These are phyloP conservation scores for Peronospora tabacina DNA, from an alignment of 352 stramenopile genomes.

Conservation along the genomic window DNA sequence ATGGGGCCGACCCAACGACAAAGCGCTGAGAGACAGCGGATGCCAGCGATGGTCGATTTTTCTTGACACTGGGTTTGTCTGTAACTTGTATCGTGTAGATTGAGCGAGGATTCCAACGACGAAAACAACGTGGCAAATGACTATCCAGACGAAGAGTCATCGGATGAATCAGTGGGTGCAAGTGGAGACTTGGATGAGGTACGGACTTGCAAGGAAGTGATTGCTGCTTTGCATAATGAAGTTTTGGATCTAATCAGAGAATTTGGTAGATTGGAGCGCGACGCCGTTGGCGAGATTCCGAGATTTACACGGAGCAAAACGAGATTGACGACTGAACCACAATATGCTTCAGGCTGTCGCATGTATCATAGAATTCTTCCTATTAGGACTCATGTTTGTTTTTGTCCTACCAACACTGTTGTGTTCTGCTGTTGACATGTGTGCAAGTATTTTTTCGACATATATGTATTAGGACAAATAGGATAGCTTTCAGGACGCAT, in stretches of 20 bases:
- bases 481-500: too few relatives aligned
- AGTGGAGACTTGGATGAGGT: slow-evolving; percentile 37
- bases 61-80: slow-evolving; percentile 18
- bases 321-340: slow-evolving; percentile 26
- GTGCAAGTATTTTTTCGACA: too few relatives aligned
- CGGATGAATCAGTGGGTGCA: slow-evolving; percentile 27
- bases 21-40: slow-evolving; percentile 21
- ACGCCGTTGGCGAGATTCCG: slow-evolving; percentile 10
- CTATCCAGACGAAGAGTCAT: slow-evolving; percentile 79
- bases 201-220: not conserved
- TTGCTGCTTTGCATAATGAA: not conserved
- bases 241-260: slow-evolving; percentile 3
- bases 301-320: slow-evolving; percentile 24
- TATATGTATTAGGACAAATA: too few relatives aligned
- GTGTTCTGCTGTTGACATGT: too few relatives aligned
- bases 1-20: slow-evolving; percentile 18
- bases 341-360: not conserved
- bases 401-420: too few relatives aligned
- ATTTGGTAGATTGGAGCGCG: slow-evolving; percentile 25
- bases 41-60: slow-evolving; percentile 16
- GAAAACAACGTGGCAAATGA: slow-evolving; percentile 73
- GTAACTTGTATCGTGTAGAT: slow-evolving; percentile 27
- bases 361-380: not conserved
- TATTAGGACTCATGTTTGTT: too few relatives aligned
- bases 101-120: slow-evolving; percentile 80